Evolutionary conservation across 2,329 filamentous ascomycete species (phyloP).

Genomic region (Trichoderma semiorbis): DNA sequence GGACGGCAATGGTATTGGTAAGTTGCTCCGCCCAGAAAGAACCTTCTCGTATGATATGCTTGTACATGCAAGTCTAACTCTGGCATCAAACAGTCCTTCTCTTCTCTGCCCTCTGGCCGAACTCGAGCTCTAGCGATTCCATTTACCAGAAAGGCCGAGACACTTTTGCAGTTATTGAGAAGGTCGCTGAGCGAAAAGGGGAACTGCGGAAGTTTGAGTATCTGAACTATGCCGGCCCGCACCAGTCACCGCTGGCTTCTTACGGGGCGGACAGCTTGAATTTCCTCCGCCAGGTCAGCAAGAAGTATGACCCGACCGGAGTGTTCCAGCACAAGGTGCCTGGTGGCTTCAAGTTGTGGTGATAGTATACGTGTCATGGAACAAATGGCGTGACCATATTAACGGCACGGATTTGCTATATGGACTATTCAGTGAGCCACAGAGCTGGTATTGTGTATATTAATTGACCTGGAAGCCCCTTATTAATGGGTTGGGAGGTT

Average conservation of each 20-base stretch:
- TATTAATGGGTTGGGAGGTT: neutral
- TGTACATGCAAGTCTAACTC: neutral
- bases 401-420: neutral
- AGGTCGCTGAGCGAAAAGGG: neutral
- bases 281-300: conserved; percentile 20
- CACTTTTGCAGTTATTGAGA: neutral
- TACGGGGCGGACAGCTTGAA: neutral
- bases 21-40: neutral
- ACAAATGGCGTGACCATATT: neutral
- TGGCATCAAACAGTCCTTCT: neutral
- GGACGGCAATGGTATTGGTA: conserved; percentile 1
- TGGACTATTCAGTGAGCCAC: neutral
- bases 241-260: neutral
- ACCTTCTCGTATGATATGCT: neutral
- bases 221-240: neutral
- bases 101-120: neutral
- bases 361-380: neutral
- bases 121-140: neutral
- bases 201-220: conserved; percentile 2
- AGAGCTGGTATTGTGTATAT: neutral
- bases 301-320: conserved; percentile 32
- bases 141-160: neutral
- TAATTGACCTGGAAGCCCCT: neutral
- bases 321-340: conserved; percentile 31
- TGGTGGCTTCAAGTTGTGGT: conserved; percentile 36